Evolutionary conservation across 371 early-diverging fungal species (phyloP).

Genomic region (Gilbertella persicaria): DNA sequence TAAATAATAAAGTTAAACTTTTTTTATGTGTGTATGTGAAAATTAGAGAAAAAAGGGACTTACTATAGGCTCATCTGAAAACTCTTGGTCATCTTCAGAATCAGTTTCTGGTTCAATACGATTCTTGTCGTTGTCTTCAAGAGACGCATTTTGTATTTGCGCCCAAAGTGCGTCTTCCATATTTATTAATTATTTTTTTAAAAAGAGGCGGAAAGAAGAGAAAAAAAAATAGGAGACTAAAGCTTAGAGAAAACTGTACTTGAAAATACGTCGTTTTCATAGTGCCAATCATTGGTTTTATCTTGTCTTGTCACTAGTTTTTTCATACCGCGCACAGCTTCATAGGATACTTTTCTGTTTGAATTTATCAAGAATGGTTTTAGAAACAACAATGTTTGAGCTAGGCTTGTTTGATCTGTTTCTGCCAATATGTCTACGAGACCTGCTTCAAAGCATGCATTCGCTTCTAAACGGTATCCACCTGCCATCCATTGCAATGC

Average conservation of each 20-base stretch:
- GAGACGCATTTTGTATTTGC: conserved; percentile 27
- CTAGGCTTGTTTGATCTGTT: conserved; percentile 20
- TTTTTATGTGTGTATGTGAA: background rate
- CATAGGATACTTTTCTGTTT: conserved; percentile 27
- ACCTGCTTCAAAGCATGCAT: conserved; percentile 35
- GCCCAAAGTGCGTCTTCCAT: conserved; percentile 45
- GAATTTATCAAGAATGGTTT: conserved; percentile 20
- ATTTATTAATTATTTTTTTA: conserved; percentile 1
- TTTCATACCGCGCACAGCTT: conserved; percentile 55
- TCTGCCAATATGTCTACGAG: conserved; percentile 41
- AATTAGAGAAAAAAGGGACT: background rate
- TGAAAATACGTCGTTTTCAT: conserved; percentile 38
- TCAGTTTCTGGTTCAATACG: conserved; percentile 25
- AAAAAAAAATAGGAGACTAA: conserved; percentile 1
- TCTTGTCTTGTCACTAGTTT: conserved; percentile 30
- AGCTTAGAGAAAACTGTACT: conserved; percentile 6
- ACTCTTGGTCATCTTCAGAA: conserved; percentile 15
- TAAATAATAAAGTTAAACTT: background rate
- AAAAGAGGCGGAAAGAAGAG: background rate
- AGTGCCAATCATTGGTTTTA: conserved; percentile 22
- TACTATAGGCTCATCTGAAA: conserved; percentile 1
- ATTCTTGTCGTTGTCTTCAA: conserved; percentile 21
- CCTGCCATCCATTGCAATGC: conserved; percentile 56
- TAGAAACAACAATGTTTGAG: conserved; percentile 27
- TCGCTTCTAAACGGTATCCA: conserved; percentile 42